These are phyloP conservation scores for Ziziphus jujuba DNA, from an alignment of 306 rosid genomes.

Conservation along the genomic window DNA sequence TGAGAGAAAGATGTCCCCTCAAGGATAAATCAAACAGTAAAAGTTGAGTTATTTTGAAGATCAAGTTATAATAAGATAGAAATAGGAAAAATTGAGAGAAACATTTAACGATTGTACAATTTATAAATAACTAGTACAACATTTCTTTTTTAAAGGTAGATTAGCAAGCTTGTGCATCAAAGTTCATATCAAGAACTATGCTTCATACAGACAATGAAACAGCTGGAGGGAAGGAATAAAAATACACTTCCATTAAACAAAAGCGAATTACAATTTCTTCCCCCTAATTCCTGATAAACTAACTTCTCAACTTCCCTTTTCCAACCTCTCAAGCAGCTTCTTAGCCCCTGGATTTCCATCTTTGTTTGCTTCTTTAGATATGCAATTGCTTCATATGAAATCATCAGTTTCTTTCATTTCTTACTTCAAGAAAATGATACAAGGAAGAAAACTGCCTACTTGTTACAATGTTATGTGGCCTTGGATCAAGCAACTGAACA, in stretches of 20 bases:
- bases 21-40: no score
- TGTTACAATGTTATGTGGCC: slow-evolving; percentile 74
- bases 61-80: background rate
- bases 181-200: slow-evolving; percentile 38
- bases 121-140: no score
- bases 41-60: no score
- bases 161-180: no score
- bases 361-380: slow-evolving; percentile 84
- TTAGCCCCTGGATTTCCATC: slow-evolving; percentile 92
- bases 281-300: slow-evolving; percentile 67
- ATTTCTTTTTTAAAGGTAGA: no score
- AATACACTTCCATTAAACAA: slow-evolving; percentile 22
- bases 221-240: no score
- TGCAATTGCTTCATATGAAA: slow-evolving; percentile 91
- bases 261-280: slow-evolving; percentile 5
- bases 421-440: slow-evolving; percentile 64
- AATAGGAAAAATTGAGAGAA: background rate
- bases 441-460: slow-evolving; percentile 80
- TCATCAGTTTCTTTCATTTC: slow-evolving; percentile 85
- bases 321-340: slow-evolving; percentile 79
- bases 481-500: slow-evolving; percentile 88
- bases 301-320: slow-evolving; percentile 80
- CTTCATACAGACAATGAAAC: slow-evolving; percentile 77
- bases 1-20: no score
- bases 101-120: background rate